Conservation (phyloP, 108 stramenopile genomes). For the Skeletonema menzelii region DNA sequence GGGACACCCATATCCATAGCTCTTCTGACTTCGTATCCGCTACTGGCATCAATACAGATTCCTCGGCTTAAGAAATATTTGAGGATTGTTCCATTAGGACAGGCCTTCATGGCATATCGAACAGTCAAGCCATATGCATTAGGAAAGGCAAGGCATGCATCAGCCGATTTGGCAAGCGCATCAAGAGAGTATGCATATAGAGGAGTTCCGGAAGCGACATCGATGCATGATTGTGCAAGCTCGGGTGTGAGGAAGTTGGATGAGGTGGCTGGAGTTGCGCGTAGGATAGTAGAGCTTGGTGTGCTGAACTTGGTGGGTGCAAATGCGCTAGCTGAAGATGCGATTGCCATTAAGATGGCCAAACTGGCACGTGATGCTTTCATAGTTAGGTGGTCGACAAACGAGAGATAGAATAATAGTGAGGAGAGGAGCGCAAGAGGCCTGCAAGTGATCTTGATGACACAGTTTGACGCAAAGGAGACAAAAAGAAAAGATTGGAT, state of each 20-base stretch:
- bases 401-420: not conserved
- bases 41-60: conserved; percentile 94
- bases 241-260: conserved; percentile 84
- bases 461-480: no score
- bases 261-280: conserved; percentile 23
- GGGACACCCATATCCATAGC: conserved; percentile 90
- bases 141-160: conserved; percentile 92
- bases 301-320: conserved; percentile 9
- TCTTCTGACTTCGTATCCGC: conserved; percentile 90
- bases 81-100: conserved; percentile 91
- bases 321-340: conserved; percentile 23
- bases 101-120: conserved; percentile 98
- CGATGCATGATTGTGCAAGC: conserved; percentile 77
- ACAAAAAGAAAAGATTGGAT: no score
- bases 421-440: no score
- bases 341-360: conserved; percentile 26
- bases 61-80: conserved; percentile 88
- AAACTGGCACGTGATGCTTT: conserved; percentile 15
- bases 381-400: not conserved
- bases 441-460: no score
- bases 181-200: conserved; percentile 93
- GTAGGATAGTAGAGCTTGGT: conserved; percentile 6
- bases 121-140: conserved; percentile 96
- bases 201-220: conserved; percentile 85
- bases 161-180: conserved; percentile 78